Conservation (phyloP, 2,329 filamentous ascomycete species). For the Cordyceps sp. region DNA sequence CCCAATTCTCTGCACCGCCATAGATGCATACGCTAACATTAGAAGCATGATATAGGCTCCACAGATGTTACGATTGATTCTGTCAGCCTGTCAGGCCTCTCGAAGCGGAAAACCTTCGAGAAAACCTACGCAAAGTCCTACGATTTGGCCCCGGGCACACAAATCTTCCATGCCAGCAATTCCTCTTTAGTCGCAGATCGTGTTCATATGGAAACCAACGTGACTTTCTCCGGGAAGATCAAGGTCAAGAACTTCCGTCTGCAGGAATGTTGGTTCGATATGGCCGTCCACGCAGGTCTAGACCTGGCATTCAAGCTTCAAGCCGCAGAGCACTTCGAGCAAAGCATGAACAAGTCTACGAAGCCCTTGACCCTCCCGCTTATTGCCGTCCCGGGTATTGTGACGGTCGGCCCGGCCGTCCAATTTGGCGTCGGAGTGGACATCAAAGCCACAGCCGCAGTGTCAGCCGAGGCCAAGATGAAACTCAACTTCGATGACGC, state of each 20-base stretch:
- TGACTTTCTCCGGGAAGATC: neutral
- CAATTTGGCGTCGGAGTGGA: neutral
- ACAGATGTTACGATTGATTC: neutral
- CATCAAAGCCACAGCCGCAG: neutral
- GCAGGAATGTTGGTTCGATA: neutral
- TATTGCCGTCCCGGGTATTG: neutral
- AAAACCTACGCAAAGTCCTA: neutral
- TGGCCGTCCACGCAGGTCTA: neutral
- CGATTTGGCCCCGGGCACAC: neutral
- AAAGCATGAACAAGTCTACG: neutral
- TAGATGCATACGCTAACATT: neutral
- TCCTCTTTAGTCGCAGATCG: neutral
- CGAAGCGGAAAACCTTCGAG: neutral
- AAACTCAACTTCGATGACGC: neutral
- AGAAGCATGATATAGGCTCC: neutral
- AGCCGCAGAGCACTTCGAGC: neutral
- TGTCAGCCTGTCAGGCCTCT: neutral
- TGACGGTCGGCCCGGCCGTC: neutral
- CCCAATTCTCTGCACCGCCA: neutral
- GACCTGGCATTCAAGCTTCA: neutral
- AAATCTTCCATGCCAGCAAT: neutral
- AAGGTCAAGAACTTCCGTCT: neutral
- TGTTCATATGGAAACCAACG: neutral
- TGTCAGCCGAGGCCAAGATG: neutral
- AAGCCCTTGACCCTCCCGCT: neutral